Conservation (phyloP, 441 rosid species). For the Populus hybrid region DNA sequence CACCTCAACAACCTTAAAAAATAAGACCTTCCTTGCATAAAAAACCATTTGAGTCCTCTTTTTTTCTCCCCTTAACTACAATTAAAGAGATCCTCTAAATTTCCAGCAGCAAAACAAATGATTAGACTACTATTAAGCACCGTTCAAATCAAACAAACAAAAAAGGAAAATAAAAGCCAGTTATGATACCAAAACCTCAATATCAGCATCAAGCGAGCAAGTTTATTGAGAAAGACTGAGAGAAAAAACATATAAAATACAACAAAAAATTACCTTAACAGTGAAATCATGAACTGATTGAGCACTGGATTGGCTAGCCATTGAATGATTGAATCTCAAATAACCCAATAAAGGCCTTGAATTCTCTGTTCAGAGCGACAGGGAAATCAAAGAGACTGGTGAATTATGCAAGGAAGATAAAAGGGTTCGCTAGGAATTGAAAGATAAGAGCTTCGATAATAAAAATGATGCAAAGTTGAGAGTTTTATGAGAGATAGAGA, state of each 20-base stretch:
- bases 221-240: background rate
- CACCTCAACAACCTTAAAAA: background rate
- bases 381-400: constrained; percentile 21
- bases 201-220: background rate
- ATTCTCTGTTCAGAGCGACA: constrained; percentile 22
- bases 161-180: background rate
- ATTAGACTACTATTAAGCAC: background rate
- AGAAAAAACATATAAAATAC: background rate
- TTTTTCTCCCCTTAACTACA: background rate
- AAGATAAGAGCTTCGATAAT: constrained; percentile 11
- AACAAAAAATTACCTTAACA: constrained; percentile 53
- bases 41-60: background rate
- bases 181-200: background rate
- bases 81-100: background rate
- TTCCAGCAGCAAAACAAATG: background rate
- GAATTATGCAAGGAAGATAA: constrained; percentile 13
- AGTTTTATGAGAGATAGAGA: constrained; percentile 20
- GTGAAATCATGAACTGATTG: constrained; percentile 72
- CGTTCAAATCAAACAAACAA: background rate
- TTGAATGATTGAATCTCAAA: constrained; percentile 49
- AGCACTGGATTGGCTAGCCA: constrained; percentile 59
- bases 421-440: constrained; percentile 25
- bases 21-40: background rate
- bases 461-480: background rate
- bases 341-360: constrained; percentile 22